These are phyloP conservation scores for Tetrastigma voinierianum DNA, from an alignment of 164 flowering plant genomes.

Conservation along the genomic window DNA sequence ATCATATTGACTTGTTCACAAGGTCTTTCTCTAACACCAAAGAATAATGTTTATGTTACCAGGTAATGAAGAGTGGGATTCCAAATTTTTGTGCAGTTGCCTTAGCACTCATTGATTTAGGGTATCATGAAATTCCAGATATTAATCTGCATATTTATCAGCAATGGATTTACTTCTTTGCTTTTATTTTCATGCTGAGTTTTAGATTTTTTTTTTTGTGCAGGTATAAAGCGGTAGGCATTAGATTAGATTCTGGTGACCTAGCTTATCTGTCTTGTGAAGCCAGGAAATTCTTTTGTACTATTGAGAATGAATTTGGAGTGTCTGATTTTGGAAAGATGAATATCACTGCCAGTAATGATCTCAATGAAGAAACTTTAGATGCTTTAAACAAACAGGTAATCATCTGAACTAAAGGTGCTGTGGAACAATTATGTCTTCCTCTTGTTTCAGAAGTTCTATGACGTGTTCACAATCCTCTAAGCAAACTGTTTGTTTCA, in stretches of 20 bases:
- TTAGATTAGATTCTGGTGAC: conserved; percentile 97
- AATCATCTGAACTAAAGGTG: neutral
- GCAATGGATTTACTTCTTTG: neutral
- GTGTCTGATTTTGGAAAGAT: conserved; percentile 74
- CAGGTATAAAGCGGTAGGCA: conserved; percentile 92
- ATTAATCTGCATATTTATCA: neutral
- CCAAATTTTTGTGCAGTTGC: conserved; percentile 99
- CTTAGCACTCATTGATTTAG: conserved; percentile 81
- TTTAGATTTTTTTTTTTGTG: too few species aligned
- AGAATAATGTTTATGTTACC: conserved; percentile 16
- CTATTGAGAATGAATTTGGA: conserved; percentile 79
- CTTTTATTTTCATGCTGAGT: too few species aligned
- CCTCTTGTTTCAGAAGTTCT: neutral
- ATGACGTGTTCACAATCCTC: neutral
- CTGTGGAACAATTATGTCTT: neutral
- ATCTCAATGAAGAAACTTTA: conserved; percentile 96
- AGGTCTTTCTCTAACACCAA: conserved; percentile 2
- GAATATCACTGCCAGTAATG: conserved; percentile 94
- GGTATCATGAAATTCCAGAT: conserved; percentile 44
- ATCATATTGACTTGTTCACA: neutral
- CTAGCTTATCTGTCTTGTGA: conserved; percentile 88
- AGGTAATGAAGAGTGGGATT: conserved; percentile 96
- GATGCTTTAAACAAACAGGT: conserved; percentile 99
- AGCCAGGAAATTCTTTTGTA: conserved; percentile 69
- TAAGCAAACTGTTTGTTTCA: neutral